phyloP scores from a whole-genome alignment of 371 early-diverging fungal species.

The Circinella umbellata region DNA sequence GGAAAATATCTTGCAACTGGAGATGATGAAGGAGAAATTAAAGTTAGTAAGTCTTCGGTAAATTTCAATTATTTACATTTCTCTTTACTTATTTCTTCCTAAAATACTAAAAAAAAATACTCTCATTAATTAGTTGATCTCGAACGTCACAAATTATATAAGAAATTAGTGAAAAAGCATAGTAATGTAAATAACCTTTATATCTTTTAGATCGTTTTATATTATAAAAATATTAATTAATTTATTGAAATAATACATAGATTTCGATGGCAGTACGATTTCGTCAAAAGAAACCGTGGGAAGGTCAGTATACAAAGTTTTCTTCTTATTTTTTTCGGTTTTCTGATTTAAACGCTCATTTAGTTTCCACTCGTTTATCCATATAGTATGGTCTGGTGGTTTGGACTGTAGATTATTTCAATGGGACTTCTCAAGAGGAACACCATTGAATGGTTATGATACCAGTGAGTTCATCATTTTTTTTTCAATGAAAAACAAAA shows the following conservation, averaged over 20 bases:
- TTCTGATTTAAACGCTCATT: neutral
- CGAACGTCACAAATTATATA: slow-evolving; percentile 40
- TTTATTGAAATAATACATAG: slow-evolving; percentile 17
- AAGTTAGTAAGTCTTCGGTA: slow-evolving; percentile 33
- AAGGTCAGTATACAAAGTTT: slow-evolving; percentile 30
- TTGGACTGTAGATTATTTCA: slow-evolving; percentile 47
- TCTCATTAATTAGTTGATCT: slow-evolving; percentile 38
- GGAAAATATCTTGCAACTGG: slow-evolving; percentile 44
- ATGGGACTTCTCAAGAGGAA: slow-evolving; percentile 54
- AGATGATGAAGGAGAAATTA: slow-evolving; percentile 49
- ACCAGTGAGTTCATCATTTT: slow-evolving; percentile 26
- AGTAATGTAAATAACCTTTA: slow-evolving; percentile 28
- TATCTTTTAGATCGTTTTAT: neutral
- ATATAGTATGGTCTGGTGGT: slow-evolving; percentile 55
- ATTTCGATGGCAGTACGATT: slow-evolving; percentile 53
- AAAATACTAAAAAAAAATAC: neutral
- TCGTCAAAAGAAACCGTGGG: slow-evolving; percentile 49
- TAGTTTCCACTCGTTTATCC: neutral
- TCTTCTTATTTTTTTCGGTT: too few relatives aligned
- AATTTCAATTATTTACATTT: too few relatives aligned
- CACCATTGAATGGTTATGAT: slow-evolving; percentile 29
- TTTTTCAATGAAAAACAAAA: neutral
- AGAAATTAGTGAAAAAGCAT: slow-evolving; percentile 46
- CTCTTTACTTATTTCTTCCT: too few relatives aligned
- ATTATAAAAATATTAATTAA: neutral